phyloP scores from a whole-genome alignment of 768 basidiomycete genomes.

The Lepiota venenata region DNA sequence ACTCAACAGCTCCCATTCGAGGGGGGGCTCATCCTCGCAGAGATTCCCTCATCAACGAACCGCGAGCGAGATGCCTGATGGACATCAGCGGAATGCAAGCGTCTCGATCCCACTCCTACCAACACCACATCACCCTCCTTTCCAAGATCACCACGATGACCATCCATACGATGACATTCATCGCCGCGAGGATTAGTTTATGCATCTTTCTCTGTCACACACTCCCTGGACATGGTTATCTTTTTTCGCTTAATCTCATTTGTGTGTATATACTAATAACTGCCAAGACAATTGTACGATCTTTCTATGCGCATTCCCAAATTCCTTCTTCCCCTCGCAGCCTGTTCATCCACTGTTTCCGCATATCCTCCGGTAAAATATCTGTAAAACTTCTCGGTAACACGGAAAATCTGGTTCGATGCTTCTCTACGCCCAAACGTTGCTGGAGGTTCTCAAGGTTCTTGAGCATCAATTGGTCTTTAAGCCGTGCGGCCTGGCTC shows the following conservation, averaged over 20 bases:
- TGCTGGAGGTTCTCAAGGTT: conserved; percentile 18
- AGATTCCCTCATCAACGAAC: conserved; percentile 6
- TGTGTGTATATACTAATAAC: neutral
- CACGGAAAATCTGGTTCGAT: conserved; percentile 1
- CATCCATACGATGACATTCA: neutral
- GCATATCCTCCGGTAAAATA: neutral
- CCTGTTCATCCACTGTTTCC: neutral
- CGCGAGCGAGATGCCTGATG: conserved; percentile 1
- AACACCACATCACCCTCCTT: neutral
- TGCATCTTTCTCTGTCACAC: neutral
- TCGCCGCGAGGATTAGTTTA: neutral
- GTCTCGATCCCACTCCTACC: conserved; percentile 3
- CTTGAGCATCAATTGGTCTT: conserved; percentile 28
- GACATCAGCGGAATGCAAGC: conserved; percentile 2
- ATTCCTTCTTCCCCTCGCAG: conserved; percentile 7
- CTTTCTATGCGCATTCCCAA: neutral
- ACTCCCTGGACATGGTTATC: neutral
- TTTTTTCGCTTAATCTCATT: neutral
- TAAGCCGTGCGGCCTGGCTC: conserved; percentile 10
- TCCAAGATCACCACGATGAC: neutral
- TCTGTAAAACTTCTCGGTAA: neutral
- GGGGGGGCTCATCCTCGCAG: neutral
- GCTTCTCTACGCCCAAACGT: neutral
- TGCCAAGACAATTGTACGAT: neutral
- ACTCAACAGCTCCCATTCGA: conserved; percentile 1